phyloP scores from a whole-genome alignment of 2,329 filamentous ascomycete genomes.

The Paradendryphiella salina region DNA sequence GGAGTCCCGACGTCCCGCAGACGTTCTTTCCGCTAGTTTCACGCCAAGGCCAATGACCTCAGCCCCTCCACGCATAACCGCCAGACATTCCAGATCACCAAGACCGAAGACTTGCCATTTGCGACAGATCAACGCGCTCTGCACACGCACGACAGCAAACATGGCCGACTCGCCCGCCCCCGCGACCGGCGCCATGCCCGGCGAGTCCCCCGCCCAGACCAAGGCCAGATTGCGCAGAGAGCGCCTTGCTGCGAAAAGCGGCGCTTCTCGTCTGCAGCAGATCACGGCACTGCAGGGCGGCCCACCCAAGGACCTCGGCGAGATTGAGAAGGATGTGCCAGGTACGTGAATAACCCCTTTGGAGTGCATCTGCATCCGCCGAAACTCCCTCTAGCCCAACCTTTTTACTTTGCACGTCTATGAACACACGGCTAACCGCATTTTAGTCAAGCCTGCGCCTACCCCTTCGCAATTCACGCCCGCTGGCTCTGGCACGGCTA shows the following conservation, averaged over 20 bases:
- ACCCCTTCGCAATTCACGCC: constrained; percentile 23
- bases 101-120: neutral
- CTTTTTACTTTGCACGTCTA: neutral
- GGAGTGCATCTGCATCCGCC: constrained; percentile 9
- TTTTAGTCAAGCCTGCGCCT: constrained; percentile 29
- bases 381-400: neutral
- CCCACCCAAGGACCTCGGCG: constrained; percentile 40
- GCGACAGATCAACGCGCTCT: neutral
- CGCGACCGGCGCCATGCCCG: constrained; percentile 20
- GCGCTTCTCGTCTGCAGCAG: constrained; percentile 69
- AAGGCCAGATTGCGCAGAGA: constrained; percentile 78
- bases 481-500: constrained; percentile 34
- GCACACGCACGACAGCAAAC: constrained; percentile 1
- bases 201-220: constrained; percentile 50
- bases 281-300: constrained; percentile 71
- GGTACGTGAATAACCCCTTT: constrained; percentile 32
- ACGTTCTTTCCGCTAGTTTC: neutral
- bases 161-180: constrained; percentile 35
- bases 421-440: constrained; percentile 26
- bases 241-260: constrained; percentile 75
- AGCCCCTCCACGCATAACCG: constrained; percentile 2
- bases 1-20: neutral
- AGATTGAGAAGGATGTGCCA: constrained; percentile 41
- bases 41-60: constrained; percentile 24
- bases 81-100: neutral